A percentile compares a stretch with the other conserved stretches of the same genome.
These are phyloP conservation scores for Phytophthora gonapodyides DNA, from an alignment of 352 stramenopile species.

Conservation along the genomic window DNA sequence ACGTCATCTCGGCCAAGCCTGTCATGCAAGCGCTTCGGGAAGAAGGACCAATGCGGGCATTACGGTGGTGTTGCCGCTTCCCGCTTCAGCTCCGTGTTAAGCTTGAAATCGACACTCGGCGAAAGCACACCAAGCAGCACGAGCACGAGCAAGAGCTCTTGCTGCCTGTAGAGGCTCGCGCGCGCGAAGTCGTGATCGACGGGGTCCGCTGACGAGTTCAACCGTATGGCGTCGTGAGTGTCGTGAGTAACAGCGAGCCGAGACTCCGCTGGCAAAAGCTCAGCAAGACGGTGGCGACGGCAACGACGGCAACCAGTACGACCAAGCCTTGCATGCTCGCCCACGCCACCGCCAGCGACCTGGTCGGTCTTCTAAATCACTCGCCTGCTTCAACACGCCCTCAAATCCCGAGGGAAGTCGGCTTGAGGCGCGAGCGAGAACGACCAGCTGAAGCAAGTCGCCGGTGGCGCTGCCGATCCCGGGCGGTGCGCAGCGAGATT, in stretches of 20 bases:
- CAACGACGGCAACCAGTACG: too few species aligned
- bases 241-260: conserved; percentile 17
- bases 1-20: conserved; percentile 21
- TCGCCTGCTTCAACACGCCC: conserved; percentile 27
- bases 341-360: background rate
- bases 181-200: too few species aligned
- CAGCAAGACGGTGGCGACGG: too few species aligned
- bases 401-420: conserved; percentile 38
- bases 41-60: conserved; percentile 10
- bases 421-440: conserved; percentile 31
- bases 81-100: background rate
- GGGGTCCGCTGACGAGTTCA: conserved; percentile 10
- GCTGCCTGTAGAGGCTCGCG: too few species aligned
- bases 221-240: conserved; percentile 23
- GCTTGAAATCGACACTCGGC: too few species aligned
- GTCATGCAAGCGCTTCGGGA: conserved; percentile 13
- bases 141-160: too few species aligned
- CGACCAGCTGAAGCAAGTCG: conserved; percentile 19
- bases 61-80: conserved; percentile 7
- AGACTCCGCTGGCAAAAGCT: too few species aligned
- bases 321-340: conserved; percentile 4
- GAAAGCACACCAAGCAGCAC: too few species aligned
- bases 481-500: conserved; percentile 19
- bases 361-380: conserved; percentile 28
- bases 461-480: conserved; percentile 15